A percentile compares a stretch with the other conserved stretches of the same genome.
phyloP scores from a whole-genome alignment of 129 eudicot species.

The Apium graveolens region DNA sequence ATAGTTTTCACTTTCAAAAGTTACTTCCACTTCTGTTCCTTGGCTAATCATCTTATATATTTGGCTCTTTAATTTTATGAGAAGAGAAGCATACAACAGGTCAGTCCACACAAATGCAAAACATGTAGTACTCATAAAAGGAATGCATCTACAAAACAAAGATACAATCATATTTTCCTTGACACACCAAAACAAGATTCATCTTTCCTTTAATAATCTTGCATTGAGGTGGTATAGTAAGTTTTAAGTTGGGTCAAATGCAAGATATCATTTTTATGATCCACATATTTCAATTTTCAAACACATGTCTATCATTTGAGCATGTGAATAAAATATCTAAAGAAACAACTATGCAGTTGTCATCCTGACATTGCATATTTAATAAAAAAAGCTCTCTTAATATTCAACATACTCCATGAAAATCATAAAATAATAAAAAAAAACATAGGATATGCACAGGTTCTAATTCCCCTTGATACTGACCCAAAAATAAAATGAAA shows the following conservation, averaged over 20 bases:
- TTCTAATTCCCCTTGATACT: too few relatives aligned
- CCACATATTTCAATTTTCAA: too few relatives aligned
- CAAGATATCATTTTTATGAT: too few relatives aligned
- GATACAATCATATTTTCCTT: neutral
- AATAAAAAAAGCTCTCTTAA: neutral
- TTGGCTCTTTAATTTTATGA: neutral
- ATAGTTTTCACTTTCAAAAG: neutral
- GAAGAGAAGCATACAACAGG: neutral
- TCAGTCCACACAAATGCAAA: neutral
- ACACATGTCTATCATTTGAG: neutral
- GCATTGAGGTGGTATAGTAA: neutral
- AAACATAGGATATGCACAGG: too few relatives aligned
- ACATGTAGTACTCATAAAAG: neutral
- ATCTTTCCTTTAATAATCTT: neutral
- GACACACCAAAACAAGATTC: neutral
- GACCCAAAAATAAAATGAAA: too few relatives aligned
- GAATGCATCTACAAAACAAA: neutral
- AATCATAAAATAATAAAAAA: neutral
- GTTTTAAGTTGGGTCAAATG: too few relatives aligned
- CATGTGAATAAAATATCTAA: neutral
- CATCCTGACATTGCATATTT: neutral
- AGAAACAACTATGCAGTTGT: neutral
- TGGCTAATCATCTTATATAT: neutral
- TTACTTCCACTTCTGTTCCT: constrained; percentile 10
- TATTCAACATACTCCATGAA: neutral